Base-by-base conservation (phyloP, 768 basidiomycete genomes). In the Cubamyces lactineus region DNA sequence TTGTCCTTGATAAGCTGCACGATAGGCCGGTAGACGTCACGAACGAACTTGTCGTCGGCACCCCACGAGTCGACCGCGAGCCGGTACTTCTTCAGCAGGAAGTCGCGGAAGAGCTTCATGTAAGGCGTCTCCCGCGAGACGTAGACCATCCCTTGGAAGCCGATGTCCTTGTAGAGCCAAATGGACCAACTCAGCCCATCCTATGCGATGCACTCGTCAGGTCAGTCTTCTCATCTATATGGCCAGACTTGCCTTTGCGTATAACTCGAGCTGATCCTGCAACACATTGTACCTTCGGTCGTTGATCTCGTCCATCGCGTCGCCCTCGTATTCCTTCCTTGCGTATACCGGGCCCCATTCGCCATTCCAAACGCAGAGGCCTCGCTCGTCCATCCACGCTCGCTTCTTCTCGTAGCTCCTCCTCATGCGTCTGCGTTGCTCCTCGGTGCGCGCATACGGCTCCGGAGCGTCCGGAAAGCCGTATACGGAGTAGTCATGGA, bases 271-370 rank as follows among this genome's bases (percentile, higher is more conserved):
- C 71, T 94, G 93, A 70, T 90, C 88, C 58, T 86, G 80, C 58
- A 93, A 80, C 13, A 92, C 88, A 13, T 75, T 77, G 75, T 86
- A 88, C 17, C 92, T 78, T n/a, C 68, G 70, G 59, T 83, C 78
- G 74, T 94, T 93, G 75, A 91, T 89, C 40, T 71, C 65, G 23
- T 91, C 86, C 56, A 85, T 89, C 49, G 75, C 74, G 3, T 77
- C 79, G 2, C 88, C 86, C 24, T 80, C 79, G 53, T 74, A 75
- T 62, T 79, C 73, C 73, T 75, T 76, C 64, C 88, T 76, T 1
- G 88, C 88, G 65, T 92, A 93, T 30, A 94, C 91, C 1, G 91
- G 90, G n/a, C 92, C 92, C 80, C 85, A 92, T 72, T 92, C 91
- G 26, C 91, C 91, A 65, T 91, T 89, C 89, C 87, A 87, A 15